Percentiles rank a stretch among this genome's conserved stretches.
Conservation (phyloP, 78 protist species). For the Dictyostelium citrinum region DNA sequence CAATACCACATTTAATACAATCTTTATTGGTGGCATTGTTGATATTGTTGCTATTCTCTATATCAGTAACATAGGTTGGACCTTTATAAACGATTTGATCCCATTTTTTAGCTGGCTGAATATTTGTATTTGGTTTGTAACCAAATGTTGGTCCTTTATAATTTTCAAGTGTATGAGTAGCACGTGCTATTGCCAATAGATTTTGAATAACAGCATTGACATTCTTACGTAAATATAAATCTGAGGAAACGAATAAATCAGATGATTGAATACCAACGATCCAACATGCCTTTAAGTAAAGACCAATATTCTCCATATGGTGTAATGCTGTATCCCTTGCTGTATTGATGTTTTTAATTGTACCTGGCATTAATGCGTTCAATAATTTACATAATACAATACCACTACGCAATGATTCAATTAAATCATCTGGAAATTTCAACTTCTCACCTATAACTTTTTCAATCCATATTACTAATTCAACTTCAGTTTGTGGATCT, state of each 20-base stretch:
- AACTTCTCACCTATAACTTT: conserved; percentile 17
- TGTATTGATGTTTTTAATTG: conserved; percentile 45
- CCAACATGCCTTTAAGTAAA: conserved; percentile 76
- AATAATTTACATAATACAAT: conserved; percentile 49
- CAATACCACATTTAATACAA: conserved; percentile 36
- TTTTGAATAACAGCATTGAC: conserved; percentile 28
- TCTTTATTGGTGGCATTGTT: not conserved
- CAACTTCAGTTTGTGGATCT: conserved; percentile 43
- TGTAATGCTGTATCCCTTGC: conserved; percentile 21
- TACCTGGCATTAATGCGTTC: conserved; percentile 44
- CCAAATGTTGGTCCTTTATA: conserved; percentile 70
- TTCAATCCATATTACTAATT: conserved; percentile 44
- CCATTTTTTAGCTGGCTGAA: conserved; percentile 60
- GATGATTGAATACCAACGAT: conserved; percentile 64
- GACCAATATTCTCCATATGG: conserved; percentile 57
- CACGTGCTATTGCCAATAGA: conserved; percentile 31
- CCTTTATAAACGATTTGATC: conserved; percentile 14
- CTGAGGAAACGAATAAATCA: conserved; percentile 33
- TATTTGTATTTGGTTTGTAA: conserved; percentile 12
- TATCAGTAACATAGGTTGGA: conserved; percentile 24
- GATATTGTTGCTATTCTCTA: not conserved
- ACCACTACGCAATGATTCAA: conserved; percentile 51
- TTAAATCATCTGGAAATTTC: conserved; percentile 50
- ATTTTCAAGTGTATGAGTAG: not conserved
- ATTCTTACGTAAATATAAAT: conserved; percentile 26